Evolutionary conservation across 164 flowering plant genomes (phyloP), one percentile per base, ranked within the genome.

Genomic region (Liriodendron chinense): DNA sequence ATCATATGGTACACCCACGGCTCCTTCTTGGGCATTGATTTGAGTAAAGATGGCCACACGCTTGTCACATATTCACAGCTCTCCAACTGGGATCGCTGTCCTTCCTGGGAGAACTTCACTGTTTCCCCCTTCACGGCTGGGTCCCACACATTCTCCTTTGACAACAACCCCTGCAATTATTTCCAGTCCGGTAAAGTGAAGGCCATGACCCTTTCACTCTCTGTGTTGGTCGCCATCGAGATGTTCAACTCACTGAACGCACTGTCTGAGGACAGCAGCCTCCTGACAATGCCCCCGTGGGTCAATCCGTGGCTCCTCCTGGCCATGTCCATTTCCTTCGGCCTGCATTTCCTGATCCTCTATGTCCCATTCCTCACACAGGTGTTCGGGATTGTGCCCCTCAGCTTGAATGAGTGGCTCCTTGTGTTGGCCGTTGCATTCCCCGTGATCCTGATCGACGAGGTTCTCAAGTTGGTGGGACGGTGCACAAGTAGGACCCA

Each of bases 241-340:
- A 92, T 92, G 97, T 92, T 92, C 86, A 92, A 92, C 79, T 90
- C 97, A 4, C 86, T 92, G 3, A 92, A 92, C 65, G 97, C 97
- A 49, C 84, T 92, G 9, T 92, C 94, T 0, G 97, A 92, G 80
- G 94, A 92, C 70, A 83, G 85, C 7, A 91, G 97, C 70, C 89
- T 92, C 16, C 24, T 91, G 74, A 76, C 83, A 13, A 92, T 92
- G 97, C 97, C 94, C 9, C 97, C 97, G 9, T 92, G 94, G 97
- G 90, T 86, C 56, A 92, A 92, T 74, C 97, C 97, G 0, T 90
- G 86, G 86, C 92, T 92, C 66, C 90, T 92, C 21, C 14, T 91
- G 47, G 97, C 97, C 65, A 92, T 92, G 97, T 82, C 93, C 0
- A 79, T 92, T 61, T 92, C 97, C 21, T 92, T 92, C 62, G 93